Conservation (phyloP, 2,329 filamentous ascomycete genomes). For the Colletotrichum spinosum region DNA sequence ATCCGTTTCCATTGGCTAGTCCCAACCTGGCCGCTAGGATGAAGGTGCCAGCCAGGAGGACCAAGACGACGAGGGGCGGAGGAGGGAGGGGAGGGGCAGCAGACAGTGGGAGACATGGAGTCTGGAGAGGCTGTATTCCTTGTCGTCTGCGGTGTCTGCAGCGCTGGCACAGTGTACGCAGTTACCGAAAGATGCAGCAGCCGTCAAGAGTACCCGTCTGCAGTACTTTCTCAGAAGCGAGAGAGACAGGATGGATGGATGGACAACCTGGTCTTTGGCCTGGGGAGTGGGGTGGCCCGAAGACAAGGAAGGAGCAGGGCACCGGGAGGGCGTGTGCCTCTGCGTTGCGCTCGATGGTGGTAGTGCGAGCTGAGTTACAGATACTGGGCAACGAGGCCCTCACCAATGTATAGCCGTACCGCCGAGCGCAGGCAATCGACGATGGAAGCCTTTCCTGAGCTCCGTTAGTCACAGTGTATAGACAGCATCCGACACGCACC, state of each 20-base stretch:
- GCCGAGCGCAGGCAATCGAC: too few species aligned
- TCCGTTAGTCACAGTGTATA: constrained; percentile 29
- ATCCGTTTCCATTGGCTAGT: constrained; percentile 26
- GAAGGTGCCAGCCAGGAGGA: constrained; percentile 18
- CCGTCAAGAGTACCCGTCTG: too few species aligned
- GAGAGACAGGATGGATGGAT: constrained; percentile 24
- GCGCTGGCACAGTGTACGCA: constrained; percentile 1
- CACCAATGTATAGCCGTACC: too few species aligned
- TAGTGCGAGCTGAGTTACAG: too few species aligned
- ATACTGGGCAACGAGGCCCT: too few species aligned
- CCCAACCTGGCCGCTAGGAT: constrained; percentile 28
- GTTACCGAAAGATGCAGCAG: background rate
- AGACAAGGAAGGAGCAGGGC: constrained; percentile 5
- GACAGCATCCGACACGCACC: background rate
- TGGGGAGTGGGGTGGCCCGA: constrained; percentile 17
- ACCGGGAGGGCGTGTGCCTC: too few species aligned
- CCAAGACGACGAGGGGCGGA: constrained; percentile 24
- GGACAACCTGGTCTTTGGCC: constrained; percentile 13
- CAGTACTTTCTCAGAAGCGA: background rate
- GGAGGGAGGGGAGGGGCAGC: constrained; percentile 33
- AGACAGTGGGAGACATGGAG: background rate
- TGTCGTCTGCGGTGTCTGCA: too few species aligned
- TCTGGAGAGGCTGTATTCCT: too few species aligned
- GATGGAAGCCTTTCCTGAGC: background rate
- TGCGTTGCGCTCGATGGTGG: too few species aligned